phyloP scores from a whole-genome alignment of 2,329 filamentous ascomycete genomes.

The Sporothrix schenckii region DNA sequence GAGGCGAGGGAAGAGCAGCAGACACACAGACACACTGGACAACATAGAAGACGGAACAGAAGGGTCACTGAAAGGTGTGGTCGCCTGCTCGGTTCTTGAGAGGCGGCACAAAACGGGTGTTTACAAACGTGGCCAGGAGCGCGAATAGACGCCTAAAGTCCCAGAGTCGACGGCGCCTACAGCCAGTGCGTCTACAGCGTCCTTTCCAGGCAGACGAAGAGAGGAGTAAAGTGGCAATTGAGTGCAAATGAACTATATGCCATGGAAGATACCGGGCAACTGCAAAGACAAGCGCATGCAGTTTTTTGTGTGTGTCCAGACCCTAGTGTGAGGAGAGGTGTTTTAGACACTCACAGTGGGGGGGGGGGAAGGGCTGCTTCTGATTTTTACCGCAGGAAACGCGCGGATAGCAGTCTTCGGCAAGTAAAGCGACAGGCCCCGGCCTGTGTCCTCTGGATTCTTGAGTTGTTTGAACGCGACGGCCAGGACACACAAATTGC shows the following conservation, averaged over 20 bases:
- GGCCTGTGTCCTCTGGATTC: neutral
- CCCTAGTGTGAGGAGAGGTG: too few species aligned
- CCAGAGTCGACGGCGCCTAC: neutral
- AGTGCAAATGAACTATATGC: neutral
- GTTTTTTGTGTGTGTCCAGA: neutral
- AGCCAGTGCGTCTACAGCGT: neutral
- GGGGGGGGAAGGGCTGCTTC: too few species aligned
- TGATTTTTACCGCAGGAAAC: slow-evolving; percentile 24
- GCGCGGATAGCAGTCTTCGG: slow-evolving; percentile 21
- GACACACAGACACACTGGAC: neutral
- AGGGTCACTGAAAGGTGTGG: neutral
- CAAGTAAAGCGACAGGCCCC: neutral
- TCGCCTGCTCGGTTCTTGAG: neutral
- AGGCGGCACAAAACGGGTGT: neutral
- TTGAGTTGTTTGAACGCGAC: neutral
- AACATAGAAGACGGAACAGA: neutral
- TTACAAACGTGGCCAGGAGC: neutral
- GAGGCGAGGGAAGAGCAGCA: neutral
- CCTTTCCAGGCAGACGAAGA: neutral
- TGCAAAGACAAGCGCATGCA: neutral
- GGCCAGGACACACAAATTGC: neutral
- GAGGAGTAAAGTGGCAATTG: neutral
- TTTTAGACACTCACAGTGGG: too few species aligned
- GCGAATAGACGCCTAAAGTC: neutral
- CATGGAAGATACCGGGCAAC: neutral